Conservation (phyloP, 2,329 filamentous ascomycete species). For the Sarocladium strictum region DNA sequence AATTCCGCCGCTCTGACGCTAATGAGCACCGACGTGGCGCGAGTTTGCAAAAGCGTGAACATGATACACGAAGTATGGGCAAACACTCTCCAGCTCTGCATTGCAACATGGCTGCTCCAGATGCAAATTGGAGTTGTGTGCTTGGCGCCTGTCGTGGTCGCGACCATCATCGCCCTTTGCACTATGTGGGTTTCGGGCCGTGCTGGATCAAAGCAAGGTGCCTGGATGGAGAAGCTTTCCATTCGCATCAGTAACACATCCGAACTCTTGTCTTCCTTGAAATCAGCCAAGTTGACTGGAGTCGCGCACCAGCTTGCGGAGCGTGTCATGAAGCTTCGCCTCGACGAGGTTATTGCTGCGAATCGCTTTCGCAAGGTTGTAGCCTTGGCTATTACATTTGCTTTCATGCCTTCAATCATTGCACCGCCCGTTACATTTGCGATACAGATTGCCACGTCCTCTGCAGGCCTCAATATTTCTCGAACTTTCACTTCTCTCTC, state of each 20-base stretch:
- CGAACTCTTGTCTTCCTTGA: constrained; percentile 24
- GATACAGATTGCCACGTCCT: background rate
- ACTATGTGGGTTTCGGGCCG: background rate
- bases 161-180: constrained; percentile 22
- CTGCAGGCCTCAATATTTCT: background rate
- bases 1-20: constrained; percentile 37
- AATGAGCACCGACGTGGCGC: constrained; percentile 42
- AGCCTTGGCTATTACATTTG: background rate
- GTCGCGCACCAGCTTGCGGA: constrained; percentile 8
- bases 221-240: constrained; percentile 31
- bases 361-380: background rate
- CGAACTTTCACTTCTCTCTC: background rate
- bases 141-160: constrained; percentile 38
- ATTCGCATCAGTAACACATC: constrained; percentile 25
- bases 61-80: constrained; percentile 36
- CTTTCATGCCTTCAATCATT: background rate
- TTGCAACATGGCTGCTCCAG: constrained; percentile 42
- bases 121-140: constrained; percentile 41
- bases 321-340: background rate
- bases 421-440: background rate
- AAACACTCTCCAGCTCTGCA: constrained; percentile 31
- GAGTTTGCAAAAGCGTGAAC: constrained; percentile 27
- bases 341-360: background rate
- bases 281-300: constrained; percentile 25
- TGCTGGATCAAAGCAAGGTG: constrained; percentile 16